Evolutionary conservation across 805 yeast genomes (phyloP), one percentile per base, ranked within the genome.

Genomic region (Kazachstania africana): DNA sequence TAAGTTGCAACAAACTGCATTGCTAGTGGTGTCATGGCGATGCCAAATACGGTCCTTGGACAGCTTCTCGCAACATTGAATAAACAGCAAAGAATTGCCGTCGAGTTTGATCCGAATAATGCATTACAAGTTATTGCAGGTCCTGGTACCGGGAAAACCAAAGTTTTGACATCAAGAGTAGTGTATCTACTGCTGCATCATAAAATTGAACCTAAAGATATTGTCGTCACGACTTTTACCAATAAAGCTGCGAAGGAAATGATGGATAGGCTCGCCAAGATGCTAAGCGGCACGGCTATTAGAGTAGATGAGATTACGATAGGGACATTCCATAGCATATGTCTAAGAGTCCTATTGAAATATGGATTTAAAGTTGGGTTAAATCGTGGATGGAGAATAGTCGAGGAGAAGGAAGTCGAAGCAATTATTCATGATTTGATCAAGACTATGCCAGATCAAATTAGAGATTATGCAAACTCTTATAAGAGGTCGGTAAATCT

Each of bases 271-370:
- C 55, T 88, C 13, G 30, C 46, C 5, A 54, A 46, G 0, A 48
- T 53, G 4, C 50, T 72, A 8, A 33, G 46, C 15, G 50, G 54
- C 2, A 39, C 55, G 3, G 44, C 39, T 3, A 47, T 60, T 1
- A 55, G 62, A 22, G 40, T 63, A 3, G 50, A 60, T 1, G 62
- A 64, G 28, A 53, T 88, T 14, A 55, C 76, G 35, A 71, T 87
- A 21, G 97, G 96, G 1, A 91, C 97, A 0, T 88, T 88, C 53
- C 98, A 88, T 53, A 72, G 93, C 29, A 66, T 88, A 12, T 83
- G 95, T 48, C 66, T 66, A 36, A 55, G 74, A 27, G 62, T 79
- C 20, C 52, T 85, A 18, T 61, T 66, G 36, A 60, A 59, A 15
- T 69, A 70, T 52, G 88, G 91, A 3, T 35, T 50, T 12, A 39